These are phyloP conservation scores for Tuber melanosporum DNA, from an alignment of 495 filamentous ascomycete species.

Conservation along the genomic window DNA sequence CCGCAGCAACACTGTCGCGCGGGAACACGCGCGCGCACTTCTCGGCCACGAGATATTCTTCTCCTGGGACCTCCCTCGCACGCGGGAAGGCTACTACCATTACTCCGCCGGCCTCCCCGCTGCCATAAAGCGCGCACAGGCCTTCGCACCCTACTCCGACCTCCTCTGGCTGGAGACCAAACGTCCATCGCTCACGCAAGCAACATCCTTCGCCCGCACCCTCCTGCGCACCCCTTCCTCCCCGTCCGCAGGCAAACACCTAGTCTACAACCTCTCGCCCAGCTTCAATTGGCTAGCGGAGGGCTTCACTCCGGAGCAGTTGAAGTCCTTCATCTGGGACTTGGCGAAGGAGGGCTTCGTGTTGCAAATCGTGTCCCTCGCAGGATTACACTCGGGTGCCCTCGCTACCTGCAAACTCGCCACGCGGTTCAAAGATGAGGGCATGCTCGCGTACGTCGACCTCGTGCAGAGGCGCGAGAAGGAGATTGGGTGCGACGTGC, in stretches of 20 bases:
- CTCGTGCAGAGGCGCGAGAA: constrained; percentile 83
- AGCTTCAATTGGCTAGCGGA: constrained; percentile 98
- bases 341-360: constrained; percentile 89
- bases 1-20: constrained; percentile 61
- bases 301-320: constrained; percentile 70
- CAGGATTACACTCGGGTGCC: constrained; percentile 82
- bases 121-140: constrained; percentile 85
- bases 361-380: constrained; percentile 84
- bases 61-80: constrained; percentile 87
- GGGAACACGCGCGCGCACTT: constrained; percentile 60
- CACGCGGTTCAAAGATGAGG: constrained; percentile 72
- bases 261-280: constrained; percentile 93
- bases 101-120: constrained; percentile 81
- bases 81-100: constrained; percentile 93
- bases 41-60: constrained; percentile 60
- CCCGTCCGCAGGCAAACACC: constrained; percentile 58
- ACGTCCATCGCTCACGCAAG: constrained; percentile 72
- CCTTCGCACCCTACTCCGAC: constrained; percentile 87
- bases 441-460: constrained; percentile 93
- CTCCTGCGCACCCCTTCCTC: constrained; percentile 50
- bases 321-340: constrained; percentile 93
- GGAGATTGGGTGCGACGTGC: constrained; percentile 83
- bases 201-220: constrained; percentile 63
- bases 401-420: constrained; percentile 81
- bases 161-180: constrained; percentile 97